Base-by-base conservation (phyloP, 805 yeast species). In the Teunomyces atbi region DNA sequence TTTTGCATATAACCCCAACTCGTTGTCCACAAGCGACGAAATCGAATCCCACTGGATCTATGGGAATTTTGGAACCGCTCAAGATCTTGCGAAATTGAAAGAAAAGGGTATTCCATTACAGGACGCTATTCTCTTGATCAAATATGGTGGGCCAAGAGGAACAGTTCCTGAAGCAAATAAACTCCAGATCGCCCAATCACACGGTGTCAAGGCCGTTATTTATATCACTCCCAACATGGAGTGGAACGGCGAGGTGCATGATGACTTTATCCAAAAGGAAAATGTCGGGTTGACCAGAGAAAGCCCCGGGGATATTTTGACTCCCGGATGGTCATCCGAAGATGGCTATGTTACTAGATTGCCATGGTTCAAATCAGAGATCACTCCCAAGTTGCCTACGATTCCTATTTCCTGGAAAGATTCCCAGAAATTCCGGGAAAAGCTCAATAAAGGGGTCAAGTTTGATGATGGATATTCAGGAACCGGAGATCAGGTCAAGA, bases 381-480 rank as follows among this genome's bases (percentile, higher is more conserved):
- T 79, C 33, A 71, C 87, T 2, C 86, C 96, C 1, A 75, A 81
- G 13, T 79, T 92, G 4, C 96, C 96, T 1, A 75, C 86, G 6
- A 70, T 88, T 0, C 91, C 97, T 0, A 68, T 90, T 6, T 84
- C 96, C 0, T 83, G 85, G 81, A 73, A 73, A 35, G 96, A 89
- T 57, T 90, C 84, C 3, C 59, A 51, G 29, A 44, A 42, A 3
- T 57, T 72, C 12, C 34, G 70, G 58, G 19, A 67, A 53, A 32
- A 69, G 79, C 20, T 71, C 11, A 33, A 46, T 3, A 23, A 45
- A 21, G 47, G 48, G 3, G 53, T 57, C 21, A 58, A 63, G 28
- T 69, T 64, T 42, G 66, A 56, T 4, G 61, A 62, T 29, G 60
- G 59, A 2, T 62, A 49, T 43, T 66, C 71, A 3, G 74, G 75